These are phyloP conservation scores for Abrus precatorius DNA, from an alignment of 306 rosid genomes.

Conservation along the genomic window DNA sequence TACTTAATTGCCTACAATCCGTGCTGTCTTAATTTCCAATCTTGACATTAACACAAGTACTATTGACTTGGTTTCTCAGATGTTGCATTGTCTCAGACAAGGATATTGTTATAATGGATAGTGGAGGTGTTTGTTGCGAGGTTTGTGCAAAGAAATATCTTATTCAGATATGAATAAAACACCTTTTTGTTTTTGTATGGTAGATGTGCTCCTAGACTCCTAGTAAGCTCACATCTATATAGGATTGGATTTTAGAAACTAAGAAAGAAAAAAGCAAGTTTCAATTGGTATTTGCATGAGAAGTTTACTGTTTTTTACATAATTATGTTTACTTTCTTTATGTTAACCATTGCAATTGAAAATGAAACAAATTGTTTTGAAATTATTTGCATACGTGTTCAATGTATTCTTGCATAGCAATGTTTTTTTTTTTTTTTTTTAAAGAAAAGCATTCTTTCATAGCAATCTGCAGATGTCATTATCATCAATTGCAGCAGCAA, in stretches of 20 bases:
- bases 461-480: too few species aligned
- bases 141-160: slow-evolving; percentile 13
- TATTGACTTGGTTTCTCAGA: slow-evolving; percentile 38
- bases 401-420: too few species aligned
- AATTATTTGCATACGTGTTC: too few species aligned
- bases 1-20: background rate
- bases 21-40: background rate
- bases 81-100: slow-evolving; percentile 43
- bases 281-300: background rate
- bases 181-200: background rate
- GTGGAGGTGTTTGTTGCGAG: slow-evolving; percentile 46
- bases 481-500: too few species aligned
- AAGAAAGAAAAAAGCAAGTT: too few species aligned
- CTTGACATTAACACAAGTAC: background rate
- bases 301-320: background rate
- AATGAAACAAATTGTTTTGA: too few species aligned
- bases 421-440: too few species aligned
- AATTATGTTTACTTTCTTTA: too few species aligned
- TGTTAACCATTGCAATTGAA: too few species aligned
- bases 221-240: background rate
- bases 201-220: background rate
- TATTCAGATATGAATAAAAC: background rate
- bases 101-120: background rate
- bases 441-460: too few species aligned
- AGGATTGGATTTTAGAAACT: background rate